phyloP scores from a whole-genome alignment of 805 yeast genomes.

The Millerago galiae region DNA sequence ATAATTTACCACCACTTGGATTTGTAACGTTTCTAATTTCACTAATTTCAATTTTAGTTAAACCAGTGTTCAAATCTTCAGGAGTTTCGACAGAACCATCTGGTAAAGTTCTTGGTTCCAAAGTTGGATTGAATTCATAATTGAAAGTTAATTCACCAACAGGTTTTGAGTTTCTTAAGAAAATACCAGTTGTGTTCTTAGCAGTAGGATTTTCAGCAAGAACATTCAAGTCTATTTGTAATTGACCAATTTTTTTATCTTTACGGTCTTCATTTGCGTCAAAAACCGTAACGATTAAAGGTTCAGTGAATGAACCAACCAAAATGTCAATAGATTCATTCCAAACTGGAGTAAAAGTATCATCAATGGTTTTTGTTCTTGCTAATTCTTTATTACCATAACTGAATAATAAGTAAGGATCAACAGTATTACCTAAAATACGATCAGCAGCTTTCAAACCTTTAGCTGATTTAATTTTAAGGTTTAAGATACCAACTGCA shows the following conservation, averaged over 20 bases:
- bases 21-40: conserved; percentile 46
- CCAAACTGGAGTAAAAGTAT: conserved; percentile 75
- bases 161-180: conserved; percentile 76
- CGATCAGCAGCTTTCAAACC: conserved; percentile 61
- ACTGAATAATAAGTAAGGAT: conserved; percentile 80
- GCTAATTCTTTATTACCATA: conserved; percentile 50
- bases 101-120: conserved; percentile 48
- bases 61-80: conserved; percentile 93
- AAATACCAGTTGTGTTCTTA: conserved; percentile 43
- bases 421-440: conserved; percentile 70
- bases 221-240: conserved; percentile 65
- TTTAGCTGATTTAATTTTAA: conserved; percentile 61
- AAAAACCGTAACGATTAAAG: conserved; percentile 60
- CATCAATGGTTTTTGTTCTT: conserved; percentile 59
- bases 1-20: conserved; percentile 39
- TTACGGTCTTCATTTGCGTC: conserved; percentile 79
- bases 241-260: conserved; percentile 75
- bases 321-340: conserved; percentile 70
- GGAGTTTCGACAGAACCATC: conserved; percentile 84
- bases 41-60: conserved; percentile 58
- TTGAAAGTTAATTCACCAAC: conserved; percentile 73
- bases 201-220: conserved; percentile 49
- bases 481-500: conserved; percentile 79
- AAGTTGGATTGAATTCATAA: conserved; percentile 69
- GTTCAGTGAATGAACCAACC: conserved; percentile 72